These are phyloP conservation scores for Cucurbita argyrosperma DNA, from an alignment of 306 rosid species.

Conservation along the genomic window DNA sequence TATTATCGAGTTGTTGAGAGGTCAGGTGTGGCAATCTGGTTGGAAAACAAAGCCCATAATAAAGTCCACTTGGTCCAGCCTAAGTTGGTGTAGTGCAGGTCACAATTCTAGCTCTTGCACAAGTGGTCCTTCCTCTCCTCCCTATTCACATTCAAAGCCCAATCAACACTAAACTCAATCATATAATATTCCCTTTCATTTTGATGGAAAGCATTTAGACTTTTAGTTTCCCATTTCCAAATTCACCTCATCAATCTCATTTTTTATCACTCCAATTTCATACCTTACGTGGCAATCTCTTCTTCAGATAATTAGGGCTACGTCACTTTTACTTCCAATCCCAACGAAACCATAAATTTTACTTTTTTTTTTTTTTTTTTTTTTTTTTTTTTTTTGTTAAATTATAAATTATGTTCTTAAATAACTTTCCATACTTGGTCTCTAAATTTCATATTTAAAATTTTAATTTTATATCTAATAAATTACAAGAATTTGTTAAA, in stretches of 20 bases:
- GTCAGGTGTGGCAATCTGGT: slow-evolving; percentile 26
- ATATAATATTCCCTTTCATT: background rate
- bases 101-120: background rate
- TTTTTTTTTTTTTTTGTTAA: too few species aligned
- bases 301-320: background rate
- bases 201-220: background rate
- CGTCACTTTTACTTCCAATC: too few species aligned
- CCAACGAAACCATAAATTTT: too few species aligned
- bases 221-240: background rate
- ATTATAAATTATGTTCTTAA: background rate
- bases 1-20: slow-evolving; percentile 5
- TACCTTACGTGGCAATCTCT: background rate
- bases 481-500: too few species aligned
- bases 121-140: background rate
- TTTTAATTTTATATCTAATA: too few species aligned
- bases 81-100: background rate
- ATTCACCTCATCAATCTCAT: background rate
- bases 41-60: background rate
- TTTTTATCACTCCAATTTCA: background rate
- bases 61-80: slow-evolving; percentile 2
- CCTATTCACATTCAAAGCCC: background rate
- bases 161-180: background rate
- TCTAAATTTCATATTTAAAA: too few species aligned
- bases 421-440: too few species aligned
- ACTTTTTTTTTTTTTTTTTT: too few species aligned